Percentiles rank a stretch among this genome's conserved stretches.
Conservation (phyloP, 345 rosid species). For the Brassica nigra region DNA sequence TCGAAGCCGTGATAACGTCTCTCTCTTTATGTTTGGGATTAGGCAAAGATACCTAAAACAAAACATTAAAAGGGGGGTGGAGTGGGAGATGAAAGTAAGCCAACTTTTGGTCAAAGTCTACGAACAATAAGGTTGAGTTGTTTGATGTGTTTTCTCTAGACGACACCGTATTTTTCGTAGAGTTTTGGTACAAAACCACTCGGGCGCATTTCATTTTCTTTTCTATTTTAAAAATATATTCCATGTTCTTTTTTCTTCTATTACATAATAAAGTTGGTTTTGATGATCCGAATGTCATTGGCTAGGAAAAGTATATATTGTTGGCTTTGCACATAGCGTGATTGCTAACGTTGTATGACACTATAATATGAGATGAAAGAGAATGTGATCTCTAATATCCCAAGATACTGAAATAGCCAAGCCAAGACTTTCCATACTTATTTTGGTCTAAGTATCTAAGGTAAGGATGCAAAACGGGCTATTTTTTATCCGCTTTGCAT, state of each 20-base stretch:
- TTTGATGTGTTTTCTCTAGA: constrained; percentile 9
- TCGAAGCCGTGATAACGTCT: constrained; percentile 28
- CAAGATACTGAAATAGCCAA: too few relatives aligned
- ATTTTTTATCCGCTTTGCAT: too few relatives aligned
- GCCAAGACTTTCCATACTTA: too few relatives aligned
- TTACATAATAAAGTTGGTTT: neutral
- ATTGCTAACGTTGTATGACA: too few relatives aligned
- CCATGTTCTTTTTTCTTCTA: too few relatives aligned
- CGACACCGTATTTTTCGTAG: constrained; percentile 46
- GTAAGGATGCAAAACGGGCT: too few relatives aligned
- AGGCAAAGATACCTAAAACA: constrained; percentile 22
- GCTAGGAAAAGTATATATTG: neutral
- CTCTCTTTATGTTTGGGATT: constrained; percentile 17
- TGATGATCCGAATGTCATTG: neutral
- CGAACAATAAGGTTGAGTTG: constrained; percentile 42
- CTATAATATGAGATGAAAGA: too few relatives aligned
- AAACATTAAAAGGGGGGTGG: constrained; percentile 21
- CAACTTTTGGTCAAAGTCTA: constrained; percentile 35
- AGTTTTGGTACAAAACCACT: constrained; percentile 39
- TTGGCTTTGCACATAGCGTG: too few relatives aligned
- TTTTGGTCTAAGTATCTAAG: too few relatives aligned
- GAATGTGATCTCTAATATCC: too few relatives aligned
- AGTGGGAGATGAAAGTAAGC: constrained; percentile 24
- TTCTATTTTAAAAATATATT: neutral
- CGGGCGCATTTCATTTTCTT: neutral